phyloP scores from a whole-genome alignment of 352 stramenopile species.

The Globisporangium iwayamae region DNA sequence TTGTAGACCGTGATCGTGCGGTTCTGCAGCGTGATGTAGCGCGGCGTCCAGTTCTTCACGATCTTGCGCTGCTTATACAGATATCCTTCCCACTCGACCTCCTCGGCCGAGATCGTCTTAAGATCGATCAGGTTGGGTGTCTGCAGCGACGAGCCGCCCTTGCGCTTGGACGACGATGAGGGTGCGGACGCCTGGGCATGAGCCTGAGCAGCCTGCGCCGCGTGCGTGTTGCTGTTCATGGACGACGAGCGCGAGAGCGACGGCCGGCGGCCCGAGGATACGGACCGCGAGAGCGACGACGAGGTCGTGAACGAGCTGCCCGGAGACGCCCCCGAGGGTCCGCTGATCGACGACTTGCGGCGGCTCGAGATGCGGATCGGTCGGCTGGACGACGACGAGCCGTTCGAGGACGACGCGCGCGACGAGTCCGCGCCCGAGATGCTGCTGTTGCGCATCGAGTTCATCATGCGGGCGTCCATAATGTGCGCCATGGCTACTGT shows the following conservation, averaged over 20 bases:
- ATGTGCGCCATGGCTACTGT: conserved; percentile 49
- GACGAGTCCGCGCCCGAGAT: conserved; percentile 22
- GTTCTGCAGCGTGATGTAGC: conserved; percentile 86
- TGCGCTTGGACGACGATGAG: conserved; percentile 4
- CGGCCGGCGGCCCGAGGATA: conserved; percentile 23
- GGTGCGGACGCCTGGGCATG: conserved; percentile 14
- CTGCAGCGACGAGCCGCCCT: conserved; percentile 20
- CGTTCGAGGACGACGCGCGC: not conserved
- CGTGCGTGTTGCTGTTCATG: conserved; percentile 21
- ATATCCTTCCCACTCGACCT: conserved; percentile 87
- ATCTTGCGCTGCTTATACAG: conserved; percentile 89
- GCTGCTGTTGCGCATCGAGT: conserved; percentile 39
- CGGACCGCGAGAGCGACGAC: conserved; percentile 22
- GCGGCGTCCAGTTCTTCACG: conserved; percentile 86
- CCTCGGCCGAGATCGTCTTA: conserved; percentile 82
- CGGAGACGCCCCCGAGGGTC: conserved; percentile 16
- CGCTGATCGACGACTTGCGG: conserved; percentile 49
- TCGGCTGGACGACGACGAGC: conserved; percentile 8
- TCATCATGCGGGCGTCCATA: conserved; percentile 54
- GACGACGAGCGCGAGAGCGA: conserved; percentile 34
- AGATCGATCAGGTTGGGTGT: conserved; percentile 85
- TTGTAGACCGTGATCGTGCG: conserved; percentile 82
- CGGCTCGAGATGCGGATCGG: conserved; percentile 23
- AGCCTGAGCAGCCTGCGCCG: conserved; percentile 9
- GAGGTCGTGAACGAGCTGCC: conserved; percentile 18